Evolutionary conservation across 768 basidiomycete species (phyloP).

Genomic region (Hemileccinum rubropunctum): DNA sequence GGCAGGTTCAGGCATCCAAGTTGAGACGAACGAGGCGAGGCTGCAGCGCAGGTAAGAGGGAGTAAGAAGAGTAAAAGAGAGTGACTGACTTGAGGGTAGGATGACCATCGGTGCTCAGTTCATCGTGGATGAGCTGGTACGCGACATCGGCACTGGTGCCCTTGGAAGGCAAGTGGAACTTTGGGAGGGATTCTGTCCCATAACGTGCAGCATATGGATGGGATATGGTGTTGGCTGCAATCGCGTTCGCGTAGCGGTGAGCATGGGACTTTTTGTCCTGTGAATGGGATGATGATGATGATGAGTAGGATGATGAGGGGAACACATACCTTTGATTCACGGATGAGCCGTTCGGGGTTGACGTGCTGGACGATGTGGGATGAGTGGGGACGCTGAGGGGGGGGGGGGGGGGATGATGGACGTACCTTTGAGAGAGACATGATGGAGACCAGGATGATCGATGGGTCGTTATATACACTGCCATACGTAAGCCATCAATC

Average conservation of each 20-base stretch:
- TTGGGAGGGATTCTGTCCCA: constrained; percentile 65
- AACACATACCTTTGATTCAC: constrained; percentile 38
- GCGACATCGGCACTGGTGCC: constrained; percentile 53
- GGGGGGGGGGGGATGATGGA: neutral
- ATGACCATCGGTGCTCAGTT: constrained; percentile 52
- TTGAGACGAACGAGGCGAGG: constrained; percentile 66
- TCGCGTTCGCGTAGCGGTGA: constrained; percentile 36
- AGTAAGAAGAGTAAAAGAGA: neutral
- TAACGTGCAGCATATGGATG: constrained; percentile 64
- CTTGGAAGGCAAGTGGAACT: constrained; percentile 60
- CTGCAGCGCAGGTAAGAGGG: constrained; percentile 14
- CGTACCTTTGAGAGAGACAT: constrained; percentile 65
- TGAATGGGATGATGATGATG: neutral
- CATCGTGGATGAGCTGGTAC: constrained; percentile 65
- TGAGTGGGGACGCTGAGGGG: neutral
- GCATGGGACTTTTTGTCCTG: constrained; percentile 46
- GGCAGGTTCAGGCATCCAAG: constrained; percentile 56
- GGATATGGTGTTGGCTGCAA: constrained; percentile 29
- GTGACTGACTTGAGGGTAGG: constrained; percentile 47
- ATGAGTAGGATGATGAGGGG: neutral
- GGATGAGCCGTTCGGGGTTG: constrained; percentile 64
- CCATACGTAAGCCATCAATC: too few species aligned
- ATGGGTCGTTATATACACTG: neutral
- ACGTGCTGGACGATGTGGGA: constrained; percentile 46
- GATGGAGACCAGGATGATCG: constrained; percentile 5